A percentile compares a stretch with the other conserved stretches of the same genome.
Evolutionary conservation across 805 yeast genomes (phyloP).

Genomic region (Hanseniaspora jakobsenii): DNA sequence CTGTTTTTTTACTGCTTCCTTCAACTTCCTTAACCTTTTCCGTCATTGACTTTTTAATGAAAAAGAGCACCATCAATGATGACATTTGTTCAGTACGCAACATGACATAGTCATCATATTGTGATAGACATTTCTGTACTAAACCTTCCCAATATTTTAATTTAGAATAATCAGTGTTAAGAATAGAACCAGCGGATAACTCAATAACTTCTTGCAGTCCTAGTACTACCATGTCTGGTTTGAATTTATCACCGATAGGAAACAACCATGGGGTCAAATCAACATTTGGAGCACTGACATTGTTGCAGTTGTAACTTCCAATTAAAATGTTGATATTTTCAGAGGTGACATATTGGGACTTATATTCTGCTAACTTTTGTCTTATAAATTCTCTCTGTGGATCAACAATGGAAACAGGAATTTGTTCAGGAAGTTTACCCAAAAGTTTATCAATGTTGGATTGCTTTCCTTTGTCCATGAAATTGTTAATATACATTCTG

Average conservation of each 20-base stretch:
- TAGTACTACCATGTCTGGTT: conserved; percentile 73
- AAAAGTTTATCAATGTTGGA: conserved; percentile 75
- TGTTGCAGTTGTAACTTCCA: conserved; percentile 84
- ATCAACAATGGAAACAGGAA: conserved; percentile 64
- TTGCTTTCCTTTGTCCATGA: conserved; percentile 84
- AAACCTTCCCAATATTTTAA: conserved; percentile 67
- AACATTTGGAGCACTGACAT: conserved; percentile 38
- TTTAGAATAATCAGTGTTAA: conserved; percentile 71
- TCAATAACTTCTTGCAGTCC: conserved; percentile 94
- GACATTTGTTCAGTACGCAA: conserved; percentile 67
- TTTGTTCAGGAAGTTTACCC: conserved; percentile 66
- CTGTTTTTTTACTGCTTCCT: conserved; percentile 92
- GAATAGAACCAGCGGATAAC: conserved; percentile 77
- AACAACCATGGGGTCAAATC: conserved; percentile 71
- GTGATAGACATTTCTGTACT: conserved; percentile 52
- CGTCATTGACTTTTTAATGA: conserved; percentile 41
- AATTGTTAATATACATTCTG: conserved; percentile 88
- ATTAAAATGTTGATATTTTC: conserved; percentile 53
- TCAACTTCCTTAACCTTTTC: conserved; percentile 64
- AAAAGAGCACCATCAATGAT: conserved; percentile 51
- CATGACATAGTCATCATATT: conserved; percentile 44
- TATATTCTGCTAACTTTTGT: conserved; percentile 37
- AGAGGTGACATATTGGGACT: conserved; percentile 45
- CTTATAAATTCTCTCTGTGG: conserved; percentile 81
- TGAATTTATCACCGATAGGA: conserved; percentile 46